Percentiles rank a stretch among this genome's conserved stretches.
phyloP scores from a whole-genome alignment of 139 green algal genomes.

The Yamagishiella unicocca region DNA sequence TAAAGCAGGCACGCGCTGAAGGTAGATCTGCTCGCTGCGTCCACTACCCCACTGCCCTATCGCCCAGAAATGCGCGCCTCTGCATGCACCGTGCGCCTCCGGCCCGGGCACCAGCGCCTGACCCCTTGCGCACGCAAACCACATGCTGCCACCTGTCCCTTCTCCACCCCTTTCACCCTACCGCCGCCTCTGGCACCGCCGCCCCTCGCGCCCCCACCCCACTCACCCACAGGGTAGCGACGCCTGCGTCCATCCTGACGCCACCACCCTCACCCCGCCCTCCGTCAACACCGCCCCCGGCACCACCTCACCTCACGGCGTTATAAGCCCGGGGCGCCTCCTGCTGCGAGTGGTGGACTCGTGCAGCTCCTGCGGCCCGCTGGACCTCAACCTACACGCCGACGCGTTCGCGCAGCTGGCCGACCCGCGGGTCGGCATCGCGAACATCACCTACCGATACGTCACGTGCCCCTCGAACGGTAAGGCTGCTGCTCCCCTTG shows the following conservation, averaged over 20 bases:
- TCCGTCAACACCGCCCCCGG: not conserved
- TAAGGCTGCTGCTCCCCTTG: not conserved
- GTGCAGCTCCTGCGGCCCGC: slow-evolving; percentile 18
- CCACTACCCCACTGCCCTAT: too few species aligned
- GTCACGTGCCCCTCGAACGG: slow-evolving; percentile 6
- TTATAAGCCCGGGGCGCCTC: slow-evolving; percentile 7
- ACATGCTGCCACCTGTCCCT: not conserved
- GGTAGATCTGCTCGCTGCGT: too few species aligned
- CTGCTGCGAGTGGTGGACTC: slow-evolving; percentile 12
- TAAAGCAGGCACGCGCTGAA: too few species aligned
- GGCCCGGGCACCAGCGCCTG: too few species aligned
- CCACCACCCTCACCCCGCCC: not conserved
- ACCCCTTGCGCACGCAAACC: too few species aligned
- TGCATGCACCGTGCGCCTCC: too few species aligned
- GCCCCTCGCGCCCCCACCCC: not conserved
- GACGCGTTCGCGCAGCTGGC: slow-evolving; percentile 23
- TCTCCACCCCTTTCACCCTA: not conserved
- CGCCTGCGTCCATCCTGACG: not conserved
- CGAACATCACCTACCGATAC: slow-evolving; percentile 19
- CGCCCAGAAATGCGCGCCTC: too few species aligned
- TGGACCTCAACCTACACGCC: slow-evolving; percentile 44
- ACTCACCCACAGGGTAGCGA: not conserved
- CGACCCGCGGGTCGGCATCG: not conserved
- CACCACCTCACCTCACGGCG: not conserved
- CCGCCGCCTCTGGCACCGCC: too few species aligned